Conservation (phyloP, 208 protist species). For the Plasmodiophora brassicae region DNA sequence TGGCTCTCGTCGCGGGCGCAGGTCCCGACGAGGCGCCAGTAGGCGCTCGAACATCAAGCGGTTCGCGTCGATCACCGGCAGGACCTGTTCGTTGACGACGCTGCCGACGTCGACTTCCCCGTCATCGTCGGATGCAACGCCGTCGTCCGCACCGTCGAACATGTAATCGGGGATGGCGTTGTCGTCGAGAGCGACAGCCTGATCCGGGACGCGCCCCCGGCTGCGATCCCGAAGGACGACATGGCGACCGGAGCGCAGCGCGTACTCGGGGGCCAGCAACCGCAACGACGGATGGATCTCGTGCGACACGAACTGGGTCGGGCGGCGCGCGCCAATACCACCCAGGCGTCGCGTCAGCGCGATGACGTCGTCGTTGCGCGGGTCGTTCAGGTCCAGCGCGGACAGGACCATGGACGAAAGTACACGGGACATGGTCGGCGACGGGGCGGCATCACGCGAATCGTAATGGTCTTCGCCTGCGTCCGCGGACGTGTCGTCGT, state of each 20-base stretch:
- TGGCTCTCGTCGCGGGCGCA: background rate
- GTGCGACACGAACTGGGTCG: background rate
- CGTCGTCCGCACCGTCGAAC: background rate
- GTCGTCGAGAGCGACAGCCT: background rate
- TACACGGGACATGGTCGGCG: background rate
- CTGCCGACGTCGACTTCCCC: background rate
- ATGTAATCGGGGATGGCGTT: conserved; percentile 3
- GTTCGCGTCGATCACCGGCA: background rate
- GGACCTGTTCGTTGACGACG: background rate
- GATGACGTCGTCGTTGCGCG: background rate
- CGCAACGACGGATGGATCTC: background rate
- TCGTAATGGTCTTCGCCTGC: background rate
- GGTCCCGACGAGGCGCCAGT: background rate
- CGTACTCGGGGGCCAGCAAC: background rate
- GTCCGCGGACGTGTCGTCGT: background rate
- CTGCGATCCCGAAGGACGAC: background rate
- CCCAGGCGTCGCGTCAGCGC: background rate
- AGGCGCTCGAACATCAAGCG: background rate
- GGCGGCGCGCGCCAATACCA: too few species aligned
- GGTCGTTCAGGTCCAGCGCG: background rate
- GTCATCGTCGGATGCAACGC: background rate
- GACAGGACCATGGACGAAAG: background rate
- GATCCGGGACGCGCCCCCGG: background rate
- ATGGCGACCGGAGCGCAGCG: background rate
- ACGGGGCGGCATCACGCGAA: background rate